These are phyloP conservation scores for Pseudogymnoascus sp. DNA, from an alignment of 2,329 filamentous ascomycete genomes.

Conservation along the genomic window DNA sequence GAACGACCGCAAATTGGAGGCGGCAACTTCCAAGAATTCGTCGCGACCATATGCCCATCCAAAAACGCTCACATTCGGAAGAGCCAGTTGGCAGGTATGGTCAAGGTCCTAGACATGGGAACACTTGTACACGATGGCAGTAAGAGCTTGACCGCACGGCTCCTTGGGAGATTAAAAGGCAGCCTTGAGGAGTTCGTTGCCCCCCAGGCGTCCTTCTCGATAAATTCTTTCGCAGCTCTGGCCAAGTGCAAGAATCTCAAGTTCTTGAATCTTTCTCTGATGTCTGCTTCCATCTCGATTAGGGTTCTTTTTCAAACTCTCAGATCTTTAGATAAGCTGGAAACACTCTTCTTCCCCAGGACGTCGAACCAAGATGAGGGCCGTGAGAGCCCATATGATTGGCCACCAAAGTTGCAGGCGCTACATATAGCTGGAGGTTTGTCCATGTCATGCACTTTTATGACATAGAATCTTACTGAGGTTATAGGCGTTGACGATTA, in stretches of 20 bases:
- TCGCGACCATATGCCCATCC: constrained; percentile 27
- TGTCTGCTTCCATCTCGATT: constrained; percentile 25
- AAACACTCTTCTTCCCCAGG: constrained; percentile 26
- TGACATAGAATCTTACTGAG: background rate
- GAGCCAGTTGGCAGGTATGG: constrained; percentile 22
- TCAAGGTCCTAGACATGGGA: constrained; percentile 26
- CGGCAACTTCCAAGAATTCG: constrained; percentile 25
- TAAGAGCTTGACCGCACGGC: constrained; percentile 24
- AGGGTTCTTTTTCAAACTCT: constrained; percentile 26
- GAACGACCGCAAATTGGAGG: constrained; percentile 22
- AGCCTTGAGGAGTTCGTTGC: constrained; percentile 27
- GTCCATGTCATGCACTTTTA: background rate
- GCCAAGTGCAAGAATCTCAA: constrained; percentile 26
- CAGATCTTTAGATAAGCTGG: constrained; percentile 20
- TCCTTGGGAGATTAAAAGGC: constrained; percentile 26
- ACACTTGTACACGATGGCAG: constrained; percentile 26
- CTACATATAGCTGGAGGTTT: constrained; percentile 25
- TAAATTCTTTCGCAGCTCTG: constrained; percentile 28
- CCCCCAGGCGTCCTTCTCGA: constrained; percentile 26
- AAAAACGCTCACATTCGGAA: constrained; percentile 28
- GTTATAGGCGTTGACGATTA: constrained; percentile 19
- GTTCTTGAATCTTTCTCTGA: constrained; percentile 25
- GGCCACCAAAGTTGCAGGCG: constrained; percentile 25
- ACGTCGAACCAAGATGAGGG: constrained; percentile 19
- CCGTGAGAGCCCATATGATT: constrained; percentile 17